Conservation (phyloP, 345 rosid genomes). For the Ceriops tagal region DNA sequence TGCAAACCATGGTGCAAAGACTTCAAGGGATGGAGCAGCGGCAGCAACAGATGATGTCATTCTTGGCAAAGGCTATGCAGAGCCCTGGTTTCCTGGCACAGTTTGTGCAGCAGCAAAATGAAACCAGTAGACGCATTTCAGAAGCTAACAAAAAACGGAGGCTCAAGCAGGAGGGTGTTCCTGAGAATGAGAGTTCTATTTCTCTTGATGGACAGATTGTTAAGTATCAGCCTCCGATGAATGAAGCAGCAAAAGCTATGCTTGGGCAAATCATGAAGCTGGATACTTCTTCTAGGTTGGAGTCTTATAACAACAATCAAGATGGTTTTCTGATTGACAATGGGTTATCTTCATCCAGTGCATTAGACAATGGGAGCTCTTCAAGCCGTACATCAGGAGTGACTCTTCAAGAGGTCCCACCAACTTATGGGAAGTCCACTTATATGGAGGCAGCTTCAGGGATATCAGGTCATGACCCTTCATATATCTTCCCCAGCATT, state of each 20-base stretch:
- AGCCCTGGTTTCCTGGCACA: conserved; percentile 92
- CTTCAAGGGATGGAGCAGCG: conserved; percentile 99
- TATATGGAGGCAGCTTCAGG: conserved; percentile 25
- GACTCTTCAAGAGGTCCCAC: conserved; percentile 77
- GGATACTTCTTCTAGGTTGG: conserved; percentile 47
- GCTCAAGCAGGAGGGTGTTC: conserved; percentile 64
- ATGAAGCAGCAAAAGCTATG: conserved; percentile 68
- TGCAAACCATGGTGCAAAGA: conserved; percentile 83
- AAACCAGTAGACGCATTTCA: conserved; percentile 63
- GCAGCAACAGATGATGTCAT: conserved; percentile 97
- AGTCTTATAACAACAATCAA: conserved; percentile 40
- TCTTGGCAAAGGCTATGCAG: conserved; percentile 91
- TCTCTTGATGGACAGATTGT: conserved; percentile 86
- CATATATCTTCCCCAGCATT: conserved; percentile 35
- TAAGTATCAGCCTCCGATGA: conserved; percentile 76
- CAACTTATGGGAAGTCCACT: conserved; percentile 42
- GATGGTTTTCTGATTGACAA: conserved; percentile 53
- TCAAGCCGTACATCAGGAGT: conserved; percentile 50
- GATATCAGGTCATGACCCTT: conserved; percentile 28
- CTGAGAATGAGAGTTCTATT: conserved; percentile 41
- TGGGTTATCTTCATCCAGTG: conserved; percentile 39
- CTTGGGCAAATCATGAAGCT: conserved; percentile 63
- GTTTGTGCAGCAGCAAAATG: conserved; percentile 94
- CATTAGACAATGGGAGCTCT: conserved; percentile 47
- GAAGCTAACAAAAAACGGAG: conserved; percentile 87